Percentiles rank a stretch among this genome's conserved stretches.
Evolutionary conservation across 371 early-diverging fungal species (phyloP).

Genomic region (Mortierella sp.): DNA sequence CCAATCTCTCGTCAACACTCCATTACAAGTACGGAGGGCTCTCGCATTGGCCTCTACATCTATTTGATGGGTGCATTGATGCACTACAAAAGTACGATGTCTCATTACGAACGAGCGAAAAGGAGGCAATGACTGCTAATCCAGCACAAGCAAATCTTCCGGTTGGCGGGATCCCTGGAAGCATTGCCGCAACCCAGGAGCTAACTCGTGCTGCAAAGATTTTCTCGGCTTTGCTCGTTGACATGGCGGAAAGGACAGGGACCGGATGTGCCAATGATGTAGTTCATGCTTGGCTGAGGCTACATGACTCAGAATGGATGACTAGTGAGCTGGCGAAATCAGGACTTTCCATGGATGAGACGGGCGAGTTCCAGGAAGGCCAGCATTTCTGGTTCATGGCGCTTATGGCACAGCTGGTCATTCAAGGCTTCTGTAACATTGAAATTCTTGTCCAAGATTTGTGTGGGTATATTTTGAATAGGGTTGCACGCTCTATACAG

Average conservation of each 20-base stretch:
- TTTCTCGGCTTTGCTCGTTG: conserved; percentile 36
- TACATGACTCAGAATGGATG: conserved; percentile 42
- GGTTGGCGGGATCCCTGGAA: too few species aligned
- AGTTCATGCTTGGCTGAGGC: conserved; percentile 24
- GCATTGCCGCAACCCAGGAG: conserved; percentile 4
- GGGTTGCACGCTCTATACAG: conserved; percentile 46
- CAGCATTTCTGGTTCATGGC: conserved; percentile 59
- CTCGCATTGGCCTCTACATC: conserved; percentile 54
- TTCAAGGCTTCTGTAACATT: conserved; percentile 56
- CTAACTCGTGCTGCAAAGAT: conserved; percentile 20
- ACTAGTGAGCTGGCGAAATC: conserved; percentile 2
- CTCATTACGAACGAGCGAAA: not conserved
- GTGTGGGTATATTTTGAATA: conserved; percentile 58
- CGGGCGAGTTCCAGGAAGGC: not conserved
- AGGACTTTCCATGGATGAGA: not conserved
- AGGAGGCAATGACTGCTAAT: not conserved
- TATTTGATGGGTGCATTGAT: conserved; percentile 58
- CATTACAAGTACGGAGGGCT: conserved; percentile 56
- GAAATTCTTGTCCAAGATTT: conserved; percentile 56
- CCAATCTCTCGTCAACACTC: conserved; percentile 53
- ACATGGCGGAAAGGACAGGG: conserved; percentile 39
- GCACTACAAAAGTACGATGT: conserved; percentile 45
- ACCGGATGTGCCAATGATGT: conserved; percentile 39
- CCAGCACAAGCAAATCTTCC: not conserved
- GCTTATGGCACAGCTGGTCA: conserved; percentile 60